Base-by-base conservation (phyloP, 352 stramenopile species). In the Pythium phragmitis region DNA sequence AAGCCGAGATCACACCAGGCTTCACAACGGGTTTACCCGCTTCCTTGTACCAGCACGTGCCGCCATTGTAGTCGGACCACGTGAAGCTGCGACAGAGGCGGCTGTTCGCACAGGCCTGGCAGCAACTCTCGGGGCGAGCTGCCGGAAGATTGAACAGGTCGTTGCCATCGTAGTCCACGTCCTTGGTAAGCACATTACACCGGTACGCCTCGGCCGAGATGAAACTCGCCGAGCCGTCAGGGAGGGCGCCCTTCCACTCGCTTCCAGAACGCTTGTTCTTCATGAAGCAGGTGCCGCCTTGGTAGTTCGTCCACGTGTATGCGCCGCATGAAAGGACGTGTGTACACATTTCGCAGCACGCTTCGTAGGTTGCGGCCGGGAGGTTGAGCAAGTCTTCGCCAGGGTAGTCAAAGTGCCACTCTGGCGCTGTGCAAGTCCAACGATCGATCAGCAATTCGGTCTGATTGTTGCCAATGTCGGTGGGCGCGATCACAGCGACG, bases 21-120 rank as follows among this genome's bases (percentile, higher is more conserved):
- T 42, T 17, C 37, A 42, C 37, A 42, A 16, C 37, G 2, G 9
- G 37, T 12, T 12, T 17, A 12, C 19, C 6, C 7, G 4, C 33
- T 7, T 6, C 57, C 52, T 73, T 73, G 16, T 70, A 21, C 68
- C 63, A 74, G 43, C 68, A 71, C 5, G 58, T 70, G 14, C 62
- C 62, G 43, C 53, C 58, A 28, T 63, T 63, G 37, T 51, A 34
- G 21, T 12, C 14, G 45, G 45, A 34, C 45, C 45, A 51, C 14
- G 45, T 6, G n/a, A 37, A 53, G 23, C 47, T 23, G 12, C 28
- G 26, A 23, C 47, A 53, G 47, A 14, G 5, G 13, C 19, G 16
- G 21, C n/a, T 19, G 4, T 21, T 28, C 23, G 36, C 8, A 26
- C 17, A 53, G 4, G 26, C 34, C 3, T 28, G 8, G 26, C 47